Evolutionary conservation across 139 green algal species (phyloP), one percentile per base, ranked within the genome.

Genomic region (Zygnema cylindricum): DNA sequence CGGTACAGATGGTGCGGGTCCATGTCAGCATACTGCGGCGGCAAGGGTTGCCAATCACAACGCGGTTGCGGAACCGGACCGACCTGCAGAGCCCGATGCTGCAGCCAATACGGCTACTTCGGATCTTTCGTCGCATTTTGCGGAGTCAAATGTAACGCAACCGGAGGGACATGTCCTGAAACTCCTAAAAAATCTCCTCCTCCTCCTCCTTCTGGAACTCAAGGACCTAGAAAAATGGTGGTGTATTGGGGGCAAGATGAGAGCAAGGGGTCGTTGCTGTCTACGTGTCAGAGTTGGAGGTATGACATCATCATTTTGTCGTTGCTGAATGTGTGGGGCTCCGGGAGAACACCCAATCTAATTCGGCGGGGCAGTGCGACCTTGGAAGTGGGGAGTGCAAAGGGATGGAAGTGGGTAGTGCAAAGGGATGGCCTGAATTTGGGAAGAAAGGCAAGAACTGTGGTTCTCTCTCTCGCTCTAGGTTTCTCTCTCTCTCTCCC

Each of bases 241-340:
- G 73, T 21, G 36, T 81, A 81, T 38, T 81, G 73, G 73, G 73
- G 73, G 36, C 73, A 81, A 38, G 43, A 39, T 39, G 73, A 38
- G 16, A 81, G 43, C 73, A 38, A 81, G 73, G 16, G 16, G 16
- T 32, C 73, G 16, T 38, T 81, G 73, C 16, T 39, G 16, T 16
- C 73, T 16, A 81, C 73, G 73, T 81, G 73, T 21, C 73, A 81
- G 73, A 81, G 73, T 39, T 35, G 73, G 36, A 81, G 22, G 16
- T 81, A 81, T 38, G 73, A 81, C 73, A 81, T 42, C 73, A 16
- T 81, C 73, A 21, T 81, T 16, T 57, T 81, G 16, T 81, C 73
- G 16, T 81, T 81, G 21, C 16, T 81, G 16, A 32, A 81, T 38
- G 22, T 21, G 16, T 81, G 42, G 36, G 73, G 73, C 16, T 11